Evolutionary conservation across 164 flowering plant genomes (phyloP).

Genomic region (Chloranthus sessilifolius): DNA sequence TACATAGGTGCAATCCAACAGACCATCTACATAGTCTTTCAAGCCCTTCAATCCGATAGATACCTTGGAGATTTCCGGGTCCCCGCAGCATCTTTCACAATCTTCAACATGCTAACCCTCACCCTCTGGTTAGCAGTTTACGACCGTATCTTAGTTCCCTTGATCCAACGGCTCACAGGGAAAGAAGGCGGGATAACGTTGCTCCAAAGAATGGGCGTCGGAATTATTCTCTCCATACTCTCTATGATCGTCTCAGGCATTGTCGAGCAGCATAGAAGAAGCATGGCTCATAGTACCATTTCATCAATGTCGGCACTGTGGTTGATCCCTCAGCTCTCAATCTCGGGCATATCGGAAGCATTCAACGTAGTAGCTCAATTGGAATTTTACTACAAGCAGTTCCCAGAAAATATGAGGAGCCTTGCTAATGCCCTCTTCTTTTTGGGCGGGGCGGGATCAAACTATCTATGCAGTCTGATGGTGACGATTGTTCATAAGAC

Average conservation of each 20-base stretch:
- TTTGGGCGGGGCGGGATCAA: slow-evolving; percentile 34
- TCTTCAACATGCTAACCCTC: slow-evolving; percentile 43
- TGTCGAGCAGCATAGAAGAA: slow-evolving; percentile 38
- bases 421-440: slow-evolving; percentile 41
- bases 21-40: slow-evolving; percentile 36
- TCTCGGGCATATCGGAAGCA: slow-evolving; percentile 51
- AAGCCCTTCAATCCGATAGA: slow-evolving; percentile 54
- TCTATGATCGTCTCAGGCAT: slow-evolving; percentile 34
- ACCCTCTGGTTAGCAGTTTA: slow-evolving; percentile 61
- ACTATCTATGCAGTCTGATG: slow-evolving; percentile 41
- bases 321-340: slow-evolving; percentile 43
- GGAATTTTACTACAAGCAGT: slow-evolving; percentile 66
- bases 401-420: slow-evolving; percentile 74
- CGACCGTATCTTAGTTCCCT: slow-evolving; percentile 47
- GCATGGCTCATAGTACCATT: slow-evolving; percentile 30
- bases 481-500: slow-evolving; percentile 19
- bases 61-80: slow-evolving; percentile 35
- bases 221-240: slow-evolving; percentile 33
- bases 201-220: slow-evolving; percentile 54
- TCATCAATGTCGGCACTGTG: slow-evolving; percentile 50
- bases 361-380: slow-evolving; percentile 35
- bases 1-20: slow-evolving; percentile 29
- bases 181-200: slow-evolving; percentile 48
- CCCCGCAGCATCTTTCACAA: slow-evolving; percentile 48
- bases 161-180: slow-evolving; percentile 26